These are phyloP conservation scores for Mortierella alpina DNA, from an alignment of 192 early-diverging fungal species.

Conservation along the genomic window DNA sequence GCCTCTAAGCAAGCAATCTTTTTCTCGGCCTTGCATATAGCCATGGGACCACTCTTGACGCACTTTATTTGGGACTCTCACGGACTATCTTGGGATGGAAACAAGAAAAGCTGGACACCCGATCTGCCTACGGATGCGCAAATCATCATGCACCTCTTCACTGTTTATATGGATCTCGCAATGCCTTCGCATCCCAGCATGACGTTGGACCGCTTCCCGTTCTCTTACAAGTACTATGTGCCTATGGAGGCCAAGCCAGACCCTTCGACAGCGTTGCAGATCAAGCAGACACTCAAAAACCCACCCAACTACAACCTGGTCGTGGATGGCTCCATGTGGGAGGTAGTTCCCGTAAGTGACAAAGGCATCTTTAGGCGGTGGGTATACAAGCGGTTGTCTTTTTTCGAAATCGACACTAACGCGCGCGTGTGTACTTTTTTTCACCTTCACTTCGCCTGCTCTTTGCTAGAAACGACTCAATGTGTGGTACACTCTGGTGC, in stretches of 20 bases:
- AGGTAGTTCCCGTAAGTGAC: conserved; percentile 61
- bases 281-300: conserved; percentile 62
- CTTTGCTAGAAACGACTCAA: conserved; percentile 45
- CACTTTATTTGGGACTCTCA: conserved; percentile 49
- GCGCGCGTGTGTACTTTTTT: not conserved
- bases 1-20: no score
- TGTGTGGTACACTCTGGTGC: conserved; percentile 56
- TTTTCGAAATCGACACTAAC: not conserved
- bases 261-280: conserved; percentile 59
- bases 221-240: conserved; percentile 66
- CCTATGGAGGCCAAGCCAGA: conserved; percentile 63
- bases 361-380: conserved; percentile 9
- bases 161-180: conserved; percentile 66
- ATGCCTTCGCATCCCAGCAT: conserved; percentile 58
- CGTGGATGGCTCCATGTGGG: conserved; percentile 64
- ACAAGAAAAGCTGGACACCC: conserved; percentile 26
- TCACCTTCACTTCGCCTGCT: not conserved
- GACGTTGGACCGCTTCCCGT: conserved; percentile 59
- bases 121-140: conserved; percentile 65
- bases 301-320: conserved; percentile 67
- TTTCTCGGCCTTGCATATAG: conserved; percentile 2
- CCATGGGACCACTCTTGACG: conserved; percentile 41
- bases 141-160: conserved; percentile 72
- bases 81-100: conserved; percentile 35
- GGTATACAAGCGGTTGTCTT: not conserved